phyloP scores from a whole-genome alignment of 2,329 filamentous ascomycete genomes.

The Exophiala sp. region DNA sequence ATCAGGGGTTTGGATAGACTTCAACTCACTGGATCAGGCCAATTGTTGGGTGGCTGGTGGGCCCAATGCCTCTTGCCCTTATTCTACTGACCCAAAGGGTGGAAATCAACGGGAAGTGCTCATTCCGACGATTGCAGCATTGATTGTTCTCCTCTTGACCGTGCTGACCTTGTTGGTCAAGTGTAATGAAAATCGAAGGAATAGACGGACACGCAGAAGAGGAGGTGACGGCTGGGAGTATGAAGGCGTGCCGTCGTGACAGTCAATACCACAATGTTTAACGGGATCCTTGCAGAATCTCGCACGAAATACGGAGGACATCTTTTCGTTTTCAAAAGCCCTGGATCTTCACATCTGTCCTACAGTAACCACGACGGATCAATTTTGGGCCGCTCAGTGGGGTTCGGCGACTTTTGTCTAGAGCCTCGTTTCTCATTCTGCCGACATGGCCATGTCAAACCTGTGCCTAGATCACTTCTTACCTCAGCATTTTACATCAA shows the following conservation, averaged over 20 bases:
- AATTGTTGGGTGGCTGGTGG: conserved; percentile 61
- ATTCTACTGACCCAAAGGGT: conserved; percentile 44
- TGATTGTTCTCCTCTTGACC: conserved; percentile 61
- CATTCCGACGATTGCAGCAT: conserved; percentile 59
- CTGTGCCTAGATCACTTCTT: too few species aligned
- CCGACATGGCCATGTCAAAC: too few species aligned
- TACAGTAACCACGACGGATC: neutral
- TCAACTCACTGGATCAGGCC: conserved; percentile 56
- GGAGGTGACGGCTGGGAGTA: conserved; percentile 60
- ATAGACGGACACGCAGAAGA: conserved; percentile 50
- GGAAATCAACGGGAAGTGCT: conserved; percentile 50
- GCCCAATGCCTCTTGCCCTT: conserved; percentile 57
- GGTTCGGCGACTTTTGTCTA: conserved; percentile 16
- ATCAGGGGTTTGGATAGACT: conserved; percentile 54
- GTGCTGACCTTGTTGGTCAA: conserved; percentile 62
- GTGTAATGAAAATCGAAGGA: conserved; percentile 59
- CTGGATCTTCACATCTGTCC: neutral
- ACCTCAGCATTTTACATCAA: neutral
- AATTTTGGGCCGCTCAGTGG: conserved; percentile 5
- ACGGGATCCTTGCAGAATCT: too few species aligned
- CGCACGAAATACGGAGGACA: neutral
- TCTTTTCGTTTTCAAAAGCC: neutral
- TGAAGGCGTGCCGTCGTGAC: conserved; percentile 60
- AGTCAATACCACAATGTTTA: neutral
- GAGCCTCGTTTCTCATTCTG: neutral